A percentile compares a stretch with the other conserved stretches of the same genome.
Evolutionary conservation across 75 land plant species (phyloP).

Genomic region (Pinus tabuliformis): DNA sequence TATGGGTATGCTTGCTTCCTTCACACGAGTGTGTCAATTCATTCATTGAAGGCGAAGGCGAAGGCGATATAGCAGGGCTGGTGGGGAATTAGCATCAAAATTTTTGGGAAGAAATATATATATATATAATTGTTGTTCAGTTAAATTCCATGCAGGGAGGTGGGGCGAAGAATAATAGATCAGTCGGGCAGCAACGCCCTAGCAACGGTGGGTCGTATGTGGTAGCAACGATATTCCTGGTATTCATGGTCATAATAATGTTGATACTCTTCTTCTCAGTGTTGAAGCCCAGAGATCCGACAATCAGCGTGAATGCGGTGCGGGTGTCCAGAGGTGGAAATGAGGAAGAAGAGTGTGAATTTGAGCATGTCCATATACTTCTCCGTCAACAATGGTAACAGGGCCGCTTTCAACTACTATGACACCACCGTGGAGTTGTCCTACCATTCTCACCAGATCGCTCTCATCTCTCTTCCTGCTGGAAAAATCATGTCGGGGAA

Average conservation of each 20-base stretch:
- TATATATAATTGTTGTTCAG: no score
- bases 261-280: constrained; percentile 38
- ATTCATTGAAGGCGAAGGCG: no score
- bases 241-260: constrained; percentile 19
- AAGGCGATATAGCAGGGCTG: no score
- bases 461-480: constrained; percentile 69
- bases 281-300: constrained; percentile 13
- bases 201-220: constrained; percentile 26
- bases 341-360: constrained; percentile 13
- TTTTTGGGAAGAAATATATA: no score
- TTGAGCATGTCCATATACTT: constrained; percentile 55
- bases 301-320: constrained; percentile 19
- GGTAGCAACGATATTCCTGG: constrained; percentile 30
- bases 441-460: constrained; percentile 51
- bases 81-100: no score
- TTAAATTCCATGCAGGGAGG: no score
- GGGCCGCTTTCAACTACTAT: constrained; percentile 62
- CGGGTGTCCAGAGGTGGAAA: neutral
- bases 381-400: constrained; percentile 71
- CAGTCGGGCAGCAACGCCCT: no score
- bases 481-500: constrained; percentile 45
- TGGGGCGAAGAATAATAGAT: no score
- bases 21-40: no score
- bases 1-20: no score
- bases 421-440: constrained; percentile 57